phyloP scores from a whole-genome alignment of 805 yeast species.

The Teunomyces stri region DNA sequence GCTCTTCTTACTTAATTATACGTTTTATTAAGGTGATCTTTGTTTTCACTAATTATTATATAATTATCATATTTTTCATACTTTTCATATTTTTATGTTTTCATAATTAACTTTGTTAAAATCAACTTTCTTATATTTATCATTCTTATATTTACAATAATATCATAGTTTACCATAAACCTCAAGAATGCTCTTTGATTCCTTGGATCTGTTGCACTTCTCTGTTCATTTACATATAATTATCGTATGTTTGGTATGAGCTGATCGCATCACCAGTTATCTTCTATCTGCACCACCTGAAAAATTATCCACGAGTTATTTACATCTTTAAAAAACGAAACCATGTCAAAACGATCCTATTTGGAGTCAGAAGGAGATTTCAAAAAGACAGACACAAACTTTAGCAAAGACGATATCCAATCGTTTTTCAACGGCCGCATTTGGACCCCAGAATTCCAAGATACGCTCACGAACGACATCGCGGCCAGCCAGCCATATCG shows the following conservation, averaged over 20 bases:
- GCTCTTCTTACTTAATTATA: too few species aligned
- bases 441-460: conserved; percentile 43
- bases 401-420: neutral
- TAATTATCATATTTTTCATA: too few species aligned
- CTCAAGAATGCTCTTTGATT: too few species aligned
- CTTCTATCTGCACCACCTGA: conserved; percentile 2
- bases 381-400: conserved; percentile 4
- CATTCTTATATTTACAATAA: too few species aligned
- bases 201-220: neutral
- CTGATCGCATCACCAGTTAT: neutral
- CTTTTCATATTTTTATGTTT: too few species aligned
- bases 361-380: neutral
- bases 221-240: neutral
- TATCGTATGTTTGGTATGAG: neutral
- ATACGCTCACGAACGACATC: conserved; percentile 42
- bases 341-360: conserved; percentile 4
- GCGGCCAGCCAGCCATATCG: conserved; percentile 69
- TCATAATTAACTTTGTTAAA: too few species aligned
- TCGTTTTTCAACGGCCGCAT: conserved; percentile 45
- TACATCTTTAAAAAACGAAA: neutral
- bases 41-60: too few species aligned
- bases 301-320: neutral
- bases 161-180: too few species aligned
- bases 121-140: too few species aligned
- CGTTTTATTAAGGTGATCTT: too few species aligned